A percentile compares a stretch with the other conserved stretches of the same genome.
Conservation (phyloP, 106 monocot genomes). For the Gastrodia elata region DNA sequence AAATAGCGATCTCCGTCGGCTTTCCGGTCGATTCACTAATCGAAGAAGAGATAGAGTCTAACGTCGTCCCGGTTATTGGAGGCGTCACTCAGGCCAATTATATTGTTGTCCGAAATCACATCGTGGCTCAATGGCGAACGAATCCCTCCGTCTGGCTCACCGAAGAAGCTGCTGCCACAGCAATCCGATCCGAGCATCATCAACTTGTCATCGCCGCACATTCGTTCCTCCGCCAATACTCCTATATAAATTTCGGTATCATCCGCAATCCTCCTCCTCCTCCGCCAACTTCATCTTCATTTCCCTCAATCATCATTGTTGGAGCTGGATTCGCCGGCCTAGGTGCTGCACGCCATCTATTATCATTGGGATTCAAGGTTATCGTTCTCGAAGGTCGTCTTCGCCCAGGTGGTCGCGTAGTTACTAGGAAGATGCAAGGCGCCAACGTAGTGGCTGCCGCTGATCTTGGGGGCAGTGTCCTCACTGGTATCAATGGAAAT, state of each 20-base stretch:
- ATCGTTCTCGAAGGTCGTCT: slow-evolving; percentile 63
- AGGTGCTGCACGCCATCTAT: slow-evolving; percentile 66
- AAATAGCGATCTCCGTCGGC: slow-evolving; percentile 68
- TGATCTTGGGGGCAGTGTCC: slow-evolving; percentile 89
- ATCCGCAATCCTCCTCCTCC: slow-evolving; percentile 19
- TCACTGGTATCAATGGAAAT: slow-evolving; percentile 94
- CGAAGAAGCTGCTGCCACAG: slow-evolving; percentile 42
- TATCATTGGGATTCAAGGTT: slow-evolving; percentile 65
- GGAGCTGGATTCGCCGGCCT: slow-evolving; percentile 88
- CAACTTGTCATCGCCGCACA: slow-evolving; percentile 45
- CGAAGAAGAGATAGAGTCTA: slow-evolving; percentile 82
- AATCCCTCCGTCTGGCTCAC: slow-evolving; percentile 50
- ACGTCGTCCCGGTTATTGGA: slow-evolving; percentile 45
- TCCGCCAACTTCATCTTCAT: slow-evolving; percentile 1
- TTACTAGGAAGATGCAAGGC: slow-evolving; percentile 54
- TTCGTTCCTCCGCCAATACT: slow-evolving; percentile 54
- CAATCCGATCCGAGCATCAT: slow-evolving; percentile 75
- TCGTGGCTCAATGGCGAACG: slow-evolving; percentile 73
- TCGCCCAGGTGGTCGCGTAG: slow-evolving; percentile 84
- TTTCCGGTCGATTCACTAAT: slow-evolving; percentile 88
- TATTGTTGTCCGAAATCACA: slow-evolving; percentile 85
- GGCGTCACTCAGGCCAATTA: slow-evolving; percentile 64
- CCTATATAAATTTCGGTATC: slow-evolving; percentile 81
- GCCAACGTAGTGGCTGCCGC: slow-evolving; percentile 41
- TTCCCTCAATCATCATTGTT: slow-evolving; percentile 40